phyloP scores from a whole-genome alignment of 805 yeast species.

The Saccharomyces jurei region DNA sequence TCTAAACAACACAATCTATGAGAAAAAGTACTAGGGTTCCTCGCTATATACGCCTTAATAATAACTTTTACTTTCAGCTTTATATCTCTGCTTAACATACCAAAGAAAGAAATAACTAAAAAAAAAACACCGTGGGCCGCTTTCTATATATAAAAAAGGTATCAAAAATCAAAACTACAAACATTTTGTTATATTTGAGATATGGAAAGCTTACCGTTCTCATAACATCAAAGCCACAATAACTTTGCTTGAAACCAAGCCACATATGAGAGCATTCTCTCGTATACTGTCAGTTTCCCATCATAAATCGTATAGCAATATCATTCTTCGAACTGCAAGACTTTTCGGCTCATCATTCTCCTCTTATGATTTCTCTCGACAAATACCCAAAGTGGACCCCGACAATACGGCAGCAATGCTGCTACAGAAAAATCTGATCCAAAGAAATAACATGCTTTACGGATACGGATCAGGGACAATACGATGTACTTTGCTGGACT shows the following conservation, averaged over 20 bases:
- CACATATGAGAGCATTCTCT: background rate
- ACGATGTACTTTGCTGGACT: conserved; percentile 76
- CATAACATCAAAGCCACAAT: background rate
- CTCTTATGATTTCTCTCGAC: background rate
- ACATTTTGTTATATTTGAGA: background rate
- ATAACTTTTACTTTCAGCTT: no score
- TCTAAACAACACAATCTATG: no score
- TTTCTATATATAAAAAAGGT: background rate
- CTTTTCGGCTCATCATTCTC: background rate
- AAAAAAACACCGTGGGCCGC: background rate
- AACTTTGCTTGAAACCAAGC: background rate
- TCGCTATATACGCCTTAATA: background rate
- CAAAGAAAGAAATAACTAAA: no score
- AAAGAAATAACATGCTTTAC: conserved; percentile 29
- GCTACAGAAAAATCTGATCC: conserved; percentile 34
- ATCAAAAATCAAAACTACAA: background rate
- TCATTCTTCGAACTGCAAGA: background rate
- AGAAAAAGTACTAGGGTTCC: background rate
- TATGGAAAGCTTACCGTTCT: background rate
- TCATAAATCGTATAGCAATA: background rate
- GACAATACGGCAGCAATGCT: conserved; percentile 24
- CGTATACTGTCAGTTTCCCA: background rate
- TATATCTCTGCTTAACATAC: background rate
- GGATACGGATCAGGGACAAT: conserved; percentile 36
- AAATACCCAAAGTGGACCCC: background rate